Percentiles rank a stretch among this genome's conserved stretches.
These are phyloP conservation scores for Ceratocystis ficicola DNA, from an alignment of 2,329 filamentous ascomycete genomes.

Conservation along the genomic window DNA sequence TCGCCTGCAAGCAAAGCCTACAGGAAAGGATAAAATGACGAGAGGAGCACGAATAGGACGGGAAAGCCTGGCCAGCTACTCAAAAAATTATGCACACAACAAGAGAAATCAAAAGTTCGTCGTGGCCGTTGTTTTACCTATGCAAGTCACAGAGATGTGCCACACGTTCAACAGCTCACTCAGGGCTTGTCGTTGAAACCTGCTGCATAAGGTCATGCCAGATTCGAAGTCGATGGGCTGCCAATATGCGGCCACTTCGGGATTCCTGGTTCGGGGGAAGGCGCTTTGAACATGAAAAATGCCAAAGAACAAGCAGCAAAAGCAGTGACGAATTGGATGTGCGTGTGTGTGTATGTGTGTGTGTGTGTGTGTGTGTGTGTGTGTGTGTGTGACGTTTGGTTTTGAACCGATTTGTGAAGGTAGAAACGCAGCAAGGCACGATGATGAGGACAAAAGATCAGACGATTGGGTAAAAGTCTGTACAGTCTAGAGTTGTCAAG, in stretches of 20 bases:
- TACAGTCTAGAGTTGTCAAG: neutral
- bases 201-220: slow-evolving; percentile 10
- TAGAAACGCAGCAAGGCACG: neutral
- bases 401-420: neutral
- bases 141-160: slow-evolving; percentile 1
- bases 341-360: too few relatives aligned
- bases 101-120: neutral
- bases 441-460: neutral
- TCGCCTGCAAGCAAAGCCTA: neutral
- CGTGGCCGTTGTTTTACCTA: neutral
- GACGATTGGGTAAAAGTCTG: neutral
- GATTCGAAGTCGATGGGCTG: slow-evolving; percentile 9
- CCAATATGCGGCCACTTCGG: slow-evolving; percentile 10
- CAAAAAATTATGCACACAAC: neutral
- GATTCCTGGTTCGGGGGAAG: slow-evolving; percentile 2
- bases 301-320: neutral
- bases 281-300: slow-evolving; percentile 4
- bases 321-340: neutral
- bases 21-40: neutral
- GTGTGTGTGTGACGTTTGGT: neutral
- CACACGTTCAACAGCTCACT: slow-evolving; percentile 6
- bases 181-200: slow-evolving; percentile 2
- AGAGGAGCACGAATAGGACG: neutral
- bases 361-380: too few relatives aligned
- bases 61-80: neutral